phyloP scores from a whole-genome alignment of 1,139 yeast genomes.

The Geotrichum reessii region DNA sequence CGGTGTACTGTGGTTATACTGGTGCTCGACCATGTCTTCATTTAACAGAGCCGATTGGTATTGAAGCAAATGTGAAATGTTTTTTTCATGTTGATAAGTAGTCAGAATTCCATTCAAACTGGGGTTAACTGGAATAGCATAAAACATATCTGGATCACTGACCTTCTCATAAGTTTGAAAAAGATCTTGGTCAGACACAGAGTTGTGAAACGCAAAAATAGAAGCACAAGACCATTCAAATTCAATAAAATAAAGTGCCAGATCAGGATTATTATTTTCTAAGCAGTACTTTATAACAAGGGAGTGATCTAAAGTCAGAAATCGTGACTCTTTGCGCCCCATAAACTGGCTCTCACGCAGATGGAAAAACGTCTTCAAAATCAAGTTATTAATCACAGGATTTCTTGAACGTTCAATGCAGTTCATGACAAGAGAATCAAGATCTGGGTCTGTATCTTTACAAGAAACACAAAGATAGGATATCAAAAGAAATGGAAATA shows the following conservation, averaged over 20 bases:
- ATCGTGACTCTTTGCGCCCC: constrained; percentile 3
- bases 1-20: background rate
- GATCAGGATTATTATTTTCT: background rate
- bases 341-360: constrained; percentile 11
- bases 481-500: constrained; percentile 8
- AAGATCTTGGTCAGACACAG: background rate
- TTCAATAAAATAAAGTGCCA: constrained; percentile 14
- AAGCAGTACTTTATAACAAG: constrained; percentile 11
- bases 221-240: constrained; percentile 12
- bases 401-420: background rate
- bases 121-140: constrained; percentile 15
- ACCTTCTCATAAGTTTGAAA: constrained; percentile 9
- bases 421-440: constrained; percentile 7
- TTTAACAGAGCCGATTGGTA: constrained; percentile 16
- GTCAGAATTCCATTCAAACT: constrained; percentile 10
- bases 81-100: constrained; percentile 12
- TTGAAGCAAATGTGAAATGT: constrained; percentile 10
- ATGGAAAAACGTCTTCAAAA: constrained; percentile 11
- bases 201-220: constrained; percentile 1
- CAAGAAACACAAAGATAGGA: background rate
- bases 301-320: constrained; percentile 3
- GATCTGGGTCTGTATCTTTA: background rate
- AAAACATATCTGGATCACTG: constrained; percentile 18
- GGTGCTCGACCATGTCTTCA: background rate
- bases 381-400: constrained; percentile 3